phyloP scores from a whole-genome alignment of 1,139 yeast species.

The Arxiozyma telluris region DNA sequence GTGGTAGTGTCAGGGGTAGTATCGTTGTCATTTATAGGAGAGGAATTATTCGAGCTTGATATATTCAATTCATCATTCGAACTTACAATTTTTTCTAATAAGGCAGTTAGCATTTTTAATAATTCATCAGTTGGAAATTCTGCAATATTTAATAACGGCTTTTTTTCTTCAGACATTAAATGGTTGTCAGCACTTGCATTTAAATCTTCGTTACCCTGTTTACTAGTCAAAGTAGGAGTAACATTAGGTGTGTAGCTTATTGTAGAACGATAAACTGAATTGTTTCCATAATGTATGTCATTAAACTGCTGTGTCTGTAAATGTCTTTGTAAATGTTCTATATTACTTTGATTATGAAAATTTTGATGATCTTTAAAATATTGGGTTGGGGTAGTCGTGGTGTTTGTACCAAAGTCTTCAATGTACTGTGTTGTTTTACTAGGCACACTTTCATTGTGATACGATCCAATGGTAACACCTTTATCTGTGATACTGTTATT shows the following conservation, averaged over 20 bases:
- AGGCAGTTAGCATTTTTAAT: slow-evolving; percentile 71
- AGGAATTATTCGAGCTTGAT: not conserved
- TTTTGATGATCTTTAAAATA: not conserved
- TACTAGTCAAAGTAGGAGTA: not conserved
- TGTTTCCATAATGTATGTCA: not conserved
- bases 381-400: not conserved
- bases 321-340: not conserved
- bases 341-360: not conserved
- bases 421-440: not conserved
- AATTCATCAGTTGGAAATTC: slow-evolving; percentile 76
- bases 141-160: slow-evolving; percentile 51
- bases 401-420: not conserved
- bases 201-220: not conserved
- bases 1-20: no score
- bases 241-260: no score
- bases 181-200: not conserved
- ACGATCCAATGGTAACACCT: not conserved
- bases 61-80: slow-evolving; percentile 56
- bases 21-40: not conserved
- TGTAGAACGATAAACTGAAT: not conserved
- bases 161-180: not conserved
- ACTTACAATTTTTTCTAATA: slow-evolving; percentile 75
- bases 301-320: not conserved
- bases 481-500: not conserved
- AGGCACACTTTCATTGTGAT: not conserved